Base-by-base conservation (phyloP, 306 rosid genomes). In the Astragalus membranaceus region DNA sequence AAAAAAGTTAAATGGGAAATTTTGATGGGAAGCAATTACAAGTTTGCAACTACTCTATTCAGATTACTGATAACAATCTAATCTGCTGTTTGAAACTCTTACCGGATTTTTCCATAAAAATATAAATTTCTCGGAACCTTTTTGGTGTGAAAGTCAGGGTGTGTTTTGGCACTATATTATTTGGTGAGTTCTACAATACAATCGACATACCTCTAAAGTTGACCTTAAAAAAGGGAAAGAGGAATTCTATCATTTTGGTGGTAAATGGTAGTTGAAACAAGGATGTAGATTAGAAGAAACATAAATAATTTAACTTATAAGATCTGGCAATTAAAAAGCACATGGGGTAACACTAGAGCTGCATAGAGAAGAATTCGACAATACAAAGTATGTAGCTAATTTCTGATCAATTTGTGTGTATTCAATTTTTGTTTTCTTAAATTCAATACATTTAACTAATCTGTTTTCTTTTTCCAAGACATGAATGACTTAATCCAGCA, bases 351-450 rank as follows among this genome's bases (percentile, higher is more conserved):
- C 64, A 72, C 33, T 37, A 62, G 6, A 51, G 72, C 15, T 53
- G 49, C 43, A 70, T 50, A 56, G 12, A 49, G 50, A 67, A 57
- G 35, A 76, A 70, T 15, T 11, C 35, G 42, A 35, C 75, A 76
- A 11, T 30, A 32, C 1, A 49, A 50, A 10, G 44, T 8, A 43
- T 30, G 10, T 17, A 59, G 14, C 51, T 12, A 17, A 8, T 48
- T 17, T 58, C 29, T 13, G 33, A 52, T 36, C n/a, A 3, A 12
- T 7, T 6, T 10, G n/a, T 8, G 48, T 15, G 30, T n/a, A 20
- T 69, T 51, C 33, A 52, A 16, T 6, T 51, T 55, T 46, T 23
- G 15, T 46, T 64, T 56, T 55, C 54, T 35, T 54, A 26, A 47
- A 33, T 13, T 53, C 42, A 63, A 23, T 30, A 8, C 5, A 50